Evolutionary conservation across 1,284 basidiomycete genomes (phyloP).

Genomic region (Ustilago nuda): DNA sequence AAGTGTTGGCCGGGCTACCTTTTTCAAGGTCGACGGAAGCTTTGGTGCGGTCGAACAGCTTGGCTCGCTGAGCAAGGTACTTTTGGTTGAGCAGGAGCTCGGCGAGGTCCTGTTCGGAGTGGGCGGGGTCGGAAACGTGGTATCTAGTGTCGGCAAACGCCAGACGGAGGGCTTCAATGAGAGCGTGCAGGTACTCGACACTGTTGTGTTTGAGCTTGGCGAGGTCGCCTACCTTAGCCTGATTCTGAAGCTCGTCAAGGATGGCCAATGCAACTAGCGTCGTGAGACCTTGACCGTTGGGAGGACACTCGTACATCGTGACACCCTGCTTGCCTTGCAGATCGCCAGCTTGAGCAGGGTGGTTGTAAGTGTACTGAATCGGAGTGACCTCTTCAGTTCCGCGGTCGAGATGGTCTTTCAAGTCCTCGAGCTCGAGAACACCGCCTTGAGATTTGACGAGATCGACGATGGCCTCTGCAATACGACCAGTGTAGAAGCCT

Average conservation of each 20-base stretch:
- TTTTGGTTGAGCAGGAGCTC: conserved; percentile 72
- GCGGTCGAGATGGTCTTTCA: conserved; percentile 76
- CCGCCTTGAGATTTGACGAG: conserved; percentile 79
- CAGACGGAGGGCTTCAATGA: conserved; percentile 83
- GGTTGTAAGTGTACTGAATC: conserved; percentile 85
- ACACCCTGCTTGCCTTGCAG: conserved; percentile 72
- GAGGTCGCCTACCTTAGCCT: conserved; percentile 78
- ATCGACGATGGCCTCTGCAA: conserved; percentile 90
- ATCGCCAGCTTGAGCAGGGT: conserved; percentile 40
- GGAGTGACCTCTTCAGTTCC: conserved; percentile 83
- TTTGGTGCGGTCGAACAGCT: conserved; percentile 79
- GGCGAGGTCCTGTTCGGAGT: conserved; percentile 76
- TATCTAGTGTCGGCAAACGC: conserved; percentile 85
- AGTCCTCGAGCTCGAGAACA: conserved; percentile 87
- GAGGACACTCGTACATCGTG: conserved; percentile 78
- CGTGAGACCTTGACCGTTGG: conserved; percentile 95
- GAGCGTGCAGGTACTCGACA: conserved; percentile 83
- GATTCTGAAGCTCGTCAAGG: conserved; percentile 83
- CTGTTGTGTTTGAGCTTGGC: conserved; percentile 87
- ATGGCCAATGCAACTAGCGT: conserved; percentile 92
- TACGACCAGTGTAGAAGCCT: conserved; percentile 89
- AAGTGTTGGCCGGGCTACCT: conserved; percentile 82
- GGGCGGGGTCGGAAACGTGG: conserved; percentile 87
- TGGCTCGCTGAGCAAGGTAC: conserved; percentile 84
- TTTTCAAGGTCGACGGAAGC: conserved; percentile 78